Base-by-base conservation (phyloP, 768 basidiomycete species). In the Boletus rubropictus region DNA sequence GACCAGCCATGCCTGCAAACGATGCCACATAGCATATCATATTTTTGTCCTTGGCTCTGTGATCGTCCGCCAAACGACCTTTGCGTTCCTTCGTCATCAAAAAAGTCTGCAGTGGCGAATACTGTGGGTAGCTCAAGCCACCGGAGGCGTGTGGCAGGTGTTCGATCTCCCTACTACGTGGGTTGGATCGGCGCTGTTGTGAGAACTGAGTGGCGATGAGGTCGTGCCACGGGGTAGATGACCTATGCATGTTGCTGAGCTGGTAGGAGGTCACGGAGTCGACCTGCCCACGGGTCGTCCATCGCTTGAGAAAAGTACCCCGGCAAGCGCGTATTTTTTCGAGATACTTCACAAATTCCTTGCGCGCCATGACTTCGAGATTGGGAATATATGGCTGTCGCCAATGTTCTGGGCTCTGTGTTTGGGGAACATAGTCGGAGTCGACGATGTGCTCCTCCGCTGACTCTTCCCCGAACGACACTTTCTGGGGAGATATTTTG, bases 61-160 rank as follows among this genome's bases (percentile, higher is more conserved):
- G 24, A 35, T 57, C 56, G 24, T 77, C 69, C 31, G 81, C 70
- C 52, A 83, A 49, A 47, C 86, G 74, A 42, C 84, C 89, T 7
- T 80, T 78, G 54, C 78, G 72, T 15, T 79, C 67, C 49, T 69
- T 72, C 7, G 72, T 72, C 59, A 69, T 72, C 60, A 82, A 68
- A 42, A 68, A 66, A 0, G 75, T 71, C 44, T 87, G 82, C 39
- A 89, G 65, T 6, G 51, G 43, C 6, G 83, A 72, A 29, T 76
- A 72, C 33, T 71, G 68, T 3, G 78, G 63, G 62, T 90, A 91
- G 37, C 70, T 67, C 34, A 89, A 71, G 3, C 78, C 89, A 32
- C 73, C 86, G 31, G 66, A 72, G 22, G 67, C 72, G 54, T 90
- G 89, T 0, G 86, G 86, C 46, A 77, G 72, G 35, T 77, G 81